Evolutionary conservation across 306 rosid genomes (phyloP), one percentile per base, ranked within the genome.

Genomic region (Spatholobus suberectus): DNA sequence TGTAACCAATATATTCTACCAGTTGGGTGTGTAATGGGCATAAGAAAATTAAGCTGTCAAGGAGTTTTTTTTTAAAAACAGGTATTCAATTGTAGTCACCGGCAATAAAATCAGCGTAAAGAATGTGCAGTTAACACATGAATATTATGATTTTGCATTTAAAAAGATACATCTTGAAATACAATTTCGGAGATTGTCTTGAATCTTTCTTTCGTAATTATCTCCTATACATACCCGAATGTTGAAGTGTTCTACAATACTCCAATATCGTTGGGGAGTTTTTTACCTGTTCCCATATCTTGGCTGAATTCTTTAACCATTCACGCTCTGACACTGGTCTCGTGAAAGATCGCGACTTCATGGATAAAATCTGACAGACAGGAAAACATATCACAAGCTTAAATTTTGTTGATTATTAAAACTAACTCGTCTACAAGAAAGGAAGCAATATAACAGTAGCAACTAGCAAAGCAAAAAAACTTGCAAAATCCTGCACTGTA

Each of bases 221-320:
- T 82, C 91, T 93, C 91, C 94, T 89, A 62, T 84, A 94, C 89
- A 93, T 34, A 59, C 97, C 96, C 0, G 95, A 89, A 72, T 85
- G 85, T 68, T 88, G 94, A 80, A 93, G 97, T 44, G 92, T 83
- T 87, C 81, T 93, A 73, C 84, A 79, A 80, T 95, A 95, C 70
- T 93, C 97, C 20, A 84, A 81, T 74, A 95, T 87, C 3, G 90
- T 86, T 26, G 97, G 87, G 59, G 98, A 93, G 89, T 49, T 91
- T 82, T 88, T 95, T 81, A 93, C 90, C 69, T 82, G 82, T 40
- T 93, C 98, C 98, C 98, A 95, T 81, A 91, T 91, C 87, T 93
- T 91, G 55, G 89, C 95, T 12, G 97, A 90, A 88, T 88, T 90
- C 83, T 91, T 95, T 85, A 95, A 85, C 98, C 98, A 93, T 70